Conservation (phyloP, 208 protist species). For the Wallacemonas sp. region DNA sequence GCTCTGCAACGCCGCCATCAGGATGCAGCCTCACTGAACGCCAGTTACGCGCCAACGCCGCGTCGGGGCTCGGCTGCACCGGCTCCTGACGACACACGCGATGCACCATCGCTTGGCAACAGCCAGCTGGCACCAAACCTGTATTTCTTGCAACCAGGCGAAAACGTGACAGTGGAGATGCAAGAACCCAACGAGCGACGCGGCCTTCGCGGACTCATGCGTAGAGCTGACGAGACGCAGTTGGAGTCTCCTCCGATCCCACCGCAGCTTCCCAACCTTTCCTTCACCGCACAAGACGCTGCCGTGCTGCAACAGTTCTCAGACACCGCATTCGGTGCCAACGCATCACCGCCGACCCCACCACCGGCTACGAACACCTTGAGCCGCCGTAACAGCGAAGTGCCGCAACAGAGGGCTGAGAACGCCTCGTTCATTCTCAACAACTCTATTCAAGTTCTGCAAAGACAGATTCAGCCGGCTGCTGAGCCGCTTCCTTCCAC, state of each 20-base stretch:
- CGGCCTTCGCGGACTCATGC: background rate
- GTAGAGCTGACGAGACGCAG: background rate
- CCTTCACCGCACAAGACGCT: background rate
- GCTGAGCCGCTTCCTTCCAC: constrained; percentile 13
- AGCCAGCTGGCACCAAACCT: background rate
- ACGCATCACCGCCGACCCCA: background rate
- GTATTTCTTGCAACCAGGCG: background rate
- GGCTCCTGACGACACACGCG: too few relatives aligned
- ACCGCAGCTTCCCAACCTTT: background rate
- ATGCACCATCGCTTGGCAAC: too few relatives aligned
- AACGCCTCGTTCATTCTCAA: constrained; percentile 18
- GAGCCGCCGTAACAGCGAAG: too few relatives aligned
- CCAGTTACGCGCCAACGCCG: background rate
- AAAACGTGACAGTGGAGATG: constrained; percentile 1
- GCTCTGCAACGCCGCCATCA: constrained; percentile 4
- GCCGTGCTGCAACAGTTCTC: background rate
- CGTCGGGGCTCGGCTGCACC: too few relatives aligned
- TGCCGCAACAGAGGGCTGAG: background rate
- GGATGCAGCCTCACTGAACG: background rate
- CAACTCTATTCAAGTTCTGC: constrained; percentile 16
- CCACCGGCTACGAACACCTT: background rate
- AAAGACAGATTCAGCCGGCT: background rate
- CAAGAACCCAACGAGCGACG: background rate
- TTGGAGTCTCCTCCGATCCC: background rate
- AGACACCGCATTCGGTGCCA: background rate